These are phyloP conservation scores for Luffa acutangula DNA, from an alignment of 306 rosid species.

Conservation along the genomic window DNA sequence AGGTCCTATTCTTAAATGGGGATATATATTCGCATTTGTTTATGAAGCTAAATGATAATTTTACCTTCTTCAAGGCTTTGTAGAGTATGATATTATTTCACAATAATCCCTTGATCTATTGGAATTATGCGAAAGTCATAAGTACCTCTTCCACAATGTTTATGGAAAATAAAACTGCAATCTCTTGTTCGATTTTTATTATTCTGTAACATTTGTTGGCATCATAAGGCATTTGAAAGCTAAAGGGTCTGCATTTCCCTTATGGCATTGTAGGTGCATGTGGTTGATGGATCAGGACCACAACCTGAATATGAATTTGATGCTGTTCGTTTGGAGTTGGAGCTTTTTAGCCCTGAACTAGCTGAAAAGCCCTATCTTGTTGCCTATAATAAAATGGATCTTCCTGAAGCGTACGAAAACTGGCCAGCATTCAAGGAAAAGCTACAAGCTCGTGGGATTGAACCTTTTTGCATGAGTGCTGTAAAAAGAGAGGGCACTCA, in stretches of 20 bases:
- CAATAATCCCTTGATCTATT: not conserved
- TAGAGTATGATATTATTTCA: not conserved
- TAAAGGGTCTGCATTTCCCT: not conserved
- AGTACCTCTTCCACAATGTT: not conserved
- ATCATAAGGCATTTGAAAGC: not conserved
- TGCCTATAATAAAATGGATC: constrained; percentile 91
- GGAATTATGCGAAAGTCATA: not conserved
- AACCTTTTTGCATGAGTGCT: constrained; percentile 80
- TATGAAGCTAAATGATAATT: not conserved
- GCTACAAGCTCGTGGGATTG: constrained; percentile 58
- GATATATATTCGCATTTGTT: not conserved
- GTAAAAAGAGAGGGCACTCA: constrained; percentile 65
- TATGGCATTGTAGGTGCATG: constrained; percentile 52
- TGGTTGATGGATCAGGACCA: constrained; percentile 80
- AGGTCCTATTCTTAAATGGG: not conserved
- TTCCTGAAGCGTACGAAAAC: constrained; percentile 81
- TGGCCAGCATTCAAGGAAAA: constrained; percentile 69
- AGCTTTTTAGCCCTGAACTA: constrained; percentile 78
- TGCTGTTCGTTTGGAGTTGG: constrained; percentile 88
- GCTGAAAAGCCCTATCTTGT: constrained; percentile 85
- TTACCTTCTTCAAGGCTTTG: constrained; percentile 1
- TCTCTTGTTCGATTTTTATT: not conserved
- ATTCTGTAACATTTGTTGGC: not conserved
- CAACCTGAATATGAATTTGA: constrained; percentile 92
- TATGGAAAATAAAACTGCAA: not conserved